Evolutionary conservation across 1,139 yeast species (phyloP).

Genomic region (Saccharomyces hybrid): DNA sequence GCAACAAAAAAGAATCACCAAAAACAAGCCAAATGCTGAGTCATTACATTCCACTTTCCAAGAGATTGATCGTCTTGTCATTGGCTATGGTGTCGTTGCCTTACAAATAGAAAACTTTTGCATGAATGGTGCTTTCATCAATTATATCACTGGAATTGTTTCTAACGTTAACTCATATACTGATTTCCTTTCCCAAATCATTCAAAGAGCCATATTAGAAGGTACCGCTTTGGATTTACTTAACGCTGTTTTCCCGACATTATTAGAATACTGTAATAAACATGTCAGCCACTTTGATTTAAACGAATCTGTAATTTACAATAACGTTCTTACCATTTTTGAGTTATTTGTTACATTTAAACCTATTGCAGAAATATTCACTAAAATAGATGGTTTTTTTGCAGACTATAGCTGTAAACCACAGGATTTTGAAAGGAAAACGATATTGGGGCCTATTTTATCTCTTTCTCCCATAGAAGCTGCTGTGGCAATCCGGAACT

Average conservation of each 20-base stretch:
- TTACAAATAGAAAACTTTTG: slow-evolving; percentile 45
- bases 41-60: slow-evolving; percentile 38
- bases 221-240: slow-evolving; percentile 56
- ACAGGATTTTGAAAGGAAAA: slow-evolving; percentile 47
- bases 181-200: slow-evolving; percentile 51
- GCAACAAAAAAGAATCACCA: slow-evolving; percentile 22
- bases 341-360: slow-evolving; percentile 57
- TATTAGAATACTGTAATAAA: slow-evolving; percentile 22
- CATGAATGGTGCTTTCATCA: slow-evolving; percentile 19
- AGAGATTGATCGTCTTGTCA: slow-evolving; percentile 45
- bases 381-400: slow-evolving; percentile 49
- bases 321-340: slow-evolving; percentile 44
- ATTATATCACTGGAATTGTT: slow-evolving; percentile 32
- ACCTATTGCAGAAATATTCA: slow-evolving; percentile 52
- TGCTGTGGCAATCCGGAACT: slow-evolving; percentile 41
- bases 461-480: slow-evolving; percentile 65
- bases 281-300: slow-evolving; percentile 31
- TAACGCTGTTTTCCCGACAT: slow-evolving; percentile 45
- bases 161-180: slow-evolving; percentile 35
- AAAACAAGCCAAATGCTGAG: slow-evolving; percentile 20
- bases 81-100: slow-evolving; percentile 62
- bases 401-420: slow-evolving; percentile 34
- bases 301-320: slow-evolving; percentile 43
- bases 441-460: slow-evolving; percentile 72
- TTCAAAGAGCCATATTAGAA: slow-evolving; percentile 55